A percentile compares a stretch with the other conserved stretches of the same genome.
Conservation (phyloP, 2,329 filamentous ascomycete species). For the Fusarium multiceps region DNA sequence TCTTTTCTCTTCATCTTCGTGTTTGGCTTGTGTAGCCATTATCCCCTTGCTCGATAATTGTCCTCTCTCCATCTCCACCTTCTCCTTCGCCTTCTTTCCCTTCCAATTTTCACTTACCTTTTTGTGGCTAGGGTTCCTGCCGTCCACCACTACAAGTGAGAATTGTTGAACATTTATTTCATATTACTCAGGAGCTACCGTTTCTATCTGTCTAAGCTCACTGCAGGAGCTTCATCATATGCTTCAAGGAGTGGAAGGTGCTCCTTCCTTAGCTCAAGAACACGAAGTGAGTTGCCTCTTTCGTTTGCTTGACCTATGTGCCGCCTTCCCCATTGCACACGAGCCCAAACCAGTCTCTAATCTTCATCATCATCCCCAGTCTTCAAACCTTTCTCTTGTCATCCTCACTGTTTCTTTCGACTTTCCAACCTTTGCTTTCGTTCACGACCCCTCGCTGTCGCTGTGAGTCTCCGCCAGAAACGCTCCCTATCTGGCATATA, state of each 20-base stretch:
- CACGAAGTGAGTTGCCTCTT: not conserved
- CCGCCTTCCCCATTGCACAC: not conserved
- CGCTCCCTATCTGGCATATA: slow-evolving; percentile 22
- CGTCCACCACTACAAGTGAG: not conserved
- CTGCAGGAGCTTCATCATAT: not conserved
- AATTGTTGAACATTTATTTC: not conserved
- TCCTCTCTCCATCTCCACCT: not conserved
- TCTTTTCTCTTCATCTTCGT: not conserved
- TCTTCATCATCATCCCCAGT: not conserved
- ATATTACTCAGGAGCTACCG: not conserved
- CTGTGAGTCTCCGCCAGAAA: slow-evolving; percentile 18
- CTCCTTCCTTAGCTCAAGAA: slow-evolving; percentile 15
- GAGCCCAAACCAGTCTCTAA: not conserved
- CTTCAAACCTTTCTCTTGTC: slow-evolving; percentile 5
- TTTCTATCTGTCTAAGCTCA: not conserved
- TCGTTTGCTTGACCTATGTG: not conserved
- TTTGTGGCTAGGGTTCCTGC: not conserved
- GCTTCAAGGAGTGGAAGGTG: slow-evolving; percentile 3
- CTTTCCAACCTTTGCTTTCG: slow-evolving; percentile 4
- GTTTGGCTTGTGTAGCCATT: not conserved
- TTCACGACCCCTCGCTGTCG: slow-evolving; percentile 13
- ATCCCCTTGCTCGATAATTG: not conserved
- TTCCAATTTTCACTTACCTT: not conserved
- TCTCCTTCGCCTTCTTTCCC: not conserved
- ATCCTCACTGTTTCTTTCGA: slow-evolving; percentile 20